Conservation (phyloP, 2,329 filamentous ascomycete species). For the Ophiocordyceps australis region DNA sequence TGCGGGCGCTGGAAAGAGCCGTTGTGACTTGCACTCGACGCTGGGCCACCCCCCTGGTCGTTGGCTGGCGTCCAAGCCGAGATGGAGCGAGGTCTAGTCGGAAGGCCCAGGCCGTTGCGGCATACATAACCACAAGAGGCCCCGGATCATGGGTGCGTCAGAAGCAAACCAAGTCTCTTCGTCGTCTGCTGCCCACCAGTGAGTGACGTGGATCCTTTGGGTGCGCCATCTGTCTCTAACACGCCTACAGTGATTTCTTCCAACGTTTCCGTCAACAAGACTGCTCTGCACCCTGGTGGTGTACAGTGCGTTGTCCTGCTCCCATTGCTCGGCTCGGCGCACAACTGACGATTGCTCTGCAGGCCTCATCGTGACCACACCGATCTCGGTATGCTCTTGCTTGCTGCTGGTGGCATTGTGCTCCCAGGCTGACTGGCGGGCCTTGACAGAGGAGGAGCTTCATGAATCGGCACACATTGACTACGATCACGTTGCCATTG, state of each 20-base stretch:
- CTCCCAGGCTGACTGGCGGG: constrained; percentile 4
- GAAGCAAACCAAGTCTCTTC: constrained; percentile 16
- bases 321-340: not conserved
- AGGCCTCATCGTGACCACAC: constrained; percentile 81
- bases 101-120: no score
- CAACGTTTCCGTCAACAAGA: constrained; percentile 82
- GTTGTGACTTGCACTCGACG: no score
- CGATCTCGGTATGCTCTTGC: constrained; percentile 46
- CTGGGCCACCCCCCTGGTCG: no score
- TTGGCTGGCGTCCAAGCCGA: no score
- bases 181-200: constrained; percentile 23
- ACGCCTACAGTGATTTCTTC: constrained; percentile 28
- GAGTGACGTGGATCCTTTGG: constrained; percentile 7
- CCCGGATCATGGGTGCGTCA: no score
- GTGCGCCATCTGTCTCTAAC: not conserved
- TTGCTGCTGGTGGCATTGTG: not conserved
- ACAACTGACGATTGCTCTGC: constrained; percentile 7
- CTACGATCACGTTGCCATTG: constrained; percentile 95
- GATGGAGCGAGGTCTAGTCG: no score
- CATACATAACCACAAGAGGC: constrained; percentile 20
- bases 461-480: constrained; percentile 98
- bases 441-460: constrained; percentile 59
- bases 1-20: no score
- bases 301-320: constrained; percentile 51
- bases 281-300: constrained; percentile 76